Evolutionary conservation across 805 yeast species (phyloP).

Genomic region (Ascoidea asiatica): DNA sequence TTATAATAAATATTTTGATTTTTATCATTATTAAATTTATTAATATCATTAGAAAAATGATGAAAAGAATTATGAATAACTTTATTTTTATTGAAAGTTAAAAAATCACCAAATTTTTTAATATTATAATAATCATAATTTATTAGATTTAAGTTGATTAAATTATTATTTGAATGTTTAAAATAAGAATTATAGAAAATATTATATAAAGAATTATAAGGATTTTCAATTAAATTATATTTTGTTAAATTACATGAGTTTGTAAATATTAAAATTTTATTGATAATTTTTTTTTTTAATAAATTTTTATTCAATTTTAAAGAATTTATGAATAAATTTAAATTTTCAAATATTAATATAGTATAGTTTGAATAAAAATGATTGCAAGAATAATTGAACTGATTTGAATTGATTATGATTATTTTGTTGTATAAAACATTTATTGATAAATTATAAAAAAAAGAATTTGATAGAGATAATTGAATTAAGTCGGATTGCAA

Average conservation of each 20-base stretch:
- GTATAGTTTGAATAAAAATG: not conserved
- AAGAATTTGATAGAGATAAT: not conserved
- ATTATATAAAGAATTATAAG: not conserved
- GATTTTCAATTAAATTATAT: not conserved
- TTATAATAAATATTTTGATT: not conserved
- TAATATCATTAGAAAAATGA: not conserved
- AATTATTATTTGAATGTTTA: not conserved
- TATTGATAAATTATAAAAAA: too few species aligned
- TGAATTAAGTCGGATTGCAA: not conserved
- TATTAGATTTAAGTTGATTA: not conserved
- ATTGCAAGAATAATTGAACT: too few species aligned
- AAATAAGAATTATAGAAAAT: not conserved
- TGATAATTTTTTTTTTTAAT: too few species aligned
- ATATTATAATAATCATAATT: conserved; percentile 3
- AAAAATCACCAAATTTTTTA: conserved; percentile 1
- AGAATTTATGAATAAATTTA: not conserved
- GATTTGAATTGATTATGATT: not conserved
- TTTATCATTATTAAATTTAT: not conserved
- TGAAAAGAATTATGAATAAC: not conserved
- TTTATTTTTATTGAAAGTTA: conserved; percentile 1
- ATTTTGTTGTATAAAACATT: not conserved
- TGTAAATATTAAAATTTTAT: not conserved
- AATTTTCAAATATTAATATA: too few species aligned
- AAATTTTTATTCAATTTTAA: too few species aligned
- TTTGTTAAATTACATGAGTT: not conserved